These are phyloP conservation scores for Angophora floribunda DNA, from an alignment of 345 rosid genomes.

Conservation along the genomic window DNA sequence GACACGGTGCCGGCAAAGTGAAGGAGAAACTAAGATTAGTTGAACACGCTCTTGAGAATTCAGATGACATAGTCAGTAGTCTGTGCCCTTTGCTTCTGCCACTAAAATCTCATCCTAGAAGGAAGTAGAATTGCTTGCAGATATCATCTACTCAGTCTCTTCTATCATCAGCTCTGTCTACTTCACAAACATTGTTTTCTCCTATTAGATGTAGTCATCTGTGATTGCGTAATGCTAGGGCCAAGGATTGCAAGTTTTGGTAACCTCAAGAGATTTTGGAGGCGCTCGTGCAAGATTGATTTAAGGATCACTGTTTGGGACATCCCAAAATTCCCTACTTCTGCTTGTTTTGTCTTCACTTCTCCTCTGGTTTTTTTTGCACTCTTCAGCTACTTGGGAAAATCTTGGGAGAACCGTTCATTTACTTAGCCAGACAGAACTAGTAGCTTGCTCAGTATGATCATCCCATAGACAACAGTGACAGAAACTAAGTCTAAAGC, in stretches of 20 bases:
- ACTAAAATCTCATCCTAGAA: not conserved
- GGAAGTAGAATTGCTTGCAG: not conserved
- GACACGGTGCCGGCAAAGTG: too few relatives aligned
- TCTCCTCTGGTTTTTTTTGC: not conserved
- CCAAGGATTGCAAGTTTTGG: accelerated
- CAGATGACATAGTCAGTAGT: not conserved
- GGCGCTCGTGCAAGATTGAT: not conserved
- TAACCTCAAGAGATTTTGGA: not conserved
- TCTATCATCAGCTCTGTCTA: not conserved
- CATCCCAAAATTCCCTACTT: not conserved
- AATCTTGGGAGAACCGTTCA: not conserved
- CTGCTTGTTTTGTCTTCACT: not conserved
- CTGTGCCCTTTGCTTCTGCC: not conserved
- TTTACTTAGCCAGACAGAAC: not conserved
- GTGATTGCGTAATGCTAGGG: not conserved
- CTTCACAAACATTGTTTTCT: not conserved
- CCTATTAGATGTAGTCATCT: not conserved
- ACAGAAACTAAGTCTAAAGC: not conserved
- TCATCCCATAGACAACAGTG: not conserved
- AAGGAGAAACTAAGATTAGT: too few relatives aligned
- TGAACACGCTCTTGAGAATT: not conserved
- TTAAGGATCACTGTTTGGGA: not conserved
- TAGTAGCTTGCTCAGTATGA: not conserved
- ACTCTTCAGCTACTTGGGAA: not conserved
- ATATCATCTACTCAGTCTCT: not conserved